Base-by-base conservation (phyloP, 83 land plant species). In the Larix sibirica region DNA sequence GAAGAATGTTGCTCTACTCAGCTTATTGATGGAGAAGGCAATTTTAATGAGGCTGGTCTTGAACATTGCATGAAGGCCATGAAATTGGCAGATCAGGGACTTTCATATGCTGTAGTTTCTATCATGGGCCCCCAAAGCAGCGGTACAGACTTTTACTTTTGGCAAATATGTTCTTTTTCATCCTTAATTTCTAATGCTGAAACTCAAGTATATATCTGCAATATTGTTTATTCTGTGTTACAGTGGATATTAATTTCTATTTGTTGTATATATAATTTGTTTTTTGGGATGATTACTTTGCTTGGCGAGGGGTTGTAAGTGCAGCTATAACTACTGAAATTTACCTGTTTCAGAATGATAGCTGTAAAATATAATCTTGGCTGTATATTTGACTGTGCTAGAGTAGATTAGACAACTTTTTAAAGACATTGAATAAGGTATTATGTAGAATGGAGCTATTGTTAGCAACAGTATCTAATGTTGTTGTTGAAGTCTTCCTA, bases 111-210 rank as follows among this genome's bases (percentile, higher is more conserved):
- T 38, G 89, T 90, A 4, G 92, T 86, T 59, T 88, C 92, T 74
- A 90, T 90, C 62, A 90, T 90, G 92, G 92, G 92, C 59, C 92
- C 92, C 42, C 90, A 89, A 79, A 89, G 90, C 83, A 89, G 90
- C 54, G 90, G 90, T 89, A 89, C 70, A 87, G 40, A 59, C 40
- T 80, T 17, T 68, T 66, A 1, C n/a, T 26, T 81, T 36, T 81
- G n/a, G 6, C 76, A 81, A 69, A 66, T 78, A 50, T 76, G 21
- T 50, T 66, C 14, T 13, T 10, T 50, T 76, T 38, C 31, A 76
- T 47, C 18, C 14, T 54, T 54, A 12, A 54, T 54, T 54, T 12
- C 36, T 50, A 59, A 75, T 50, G 79, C 12, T 24, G 79, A 76
- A 59, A 59, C 17, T 24, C 8, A 50, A 7, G 21, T 5, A n/a